phyloP scores from a whole-genome alignment of 108 stramenopile species.

The Cyclotella choctawhatcheeana region DNA sequence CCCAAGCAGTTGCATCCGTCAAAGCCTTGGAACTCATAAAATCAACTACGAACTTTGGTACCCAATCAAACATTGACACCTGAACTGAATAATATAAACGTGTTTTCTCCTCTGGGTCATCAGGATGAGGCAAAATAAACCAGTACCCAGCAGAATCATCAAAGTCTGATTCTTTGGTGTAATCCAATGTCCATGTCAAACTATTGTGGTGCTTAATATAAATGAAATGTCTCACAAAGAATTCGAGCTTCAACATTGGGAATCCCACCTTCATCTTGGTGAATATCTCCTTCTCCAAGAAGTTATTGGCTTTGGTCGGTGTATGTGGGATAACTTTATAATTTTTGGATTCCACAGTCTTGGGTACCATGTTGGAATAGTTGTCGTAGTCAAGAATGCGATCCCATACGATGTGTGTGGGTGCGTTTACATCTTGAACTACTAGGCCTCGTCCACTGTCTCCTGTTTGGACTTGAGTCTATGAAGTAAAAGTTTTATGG shows the following conservation, averaged over 20 bases:
- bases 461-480: constrained; percentile 59
- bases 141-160: constrained; percentile 64
- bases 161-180: constrained; percentile 57
- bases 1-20: constrained; percentile 71
- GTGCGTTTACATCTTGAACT: constrained; percentile 67
- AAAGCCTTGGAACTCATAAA: constrained; percentile 66
- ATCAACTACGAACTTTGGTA: constrained; percentile 61
- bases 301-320: constrained; percentile 48
- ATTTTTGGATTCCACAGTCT: constrained; percentile 56
- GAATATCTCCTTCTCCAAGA: constrained; percentile 52
- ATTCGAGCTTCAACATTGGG: constrained; percentile 59
- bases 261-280: constrained; percentile 64
- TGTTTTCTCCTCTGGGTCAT: constrained; percentile 51
- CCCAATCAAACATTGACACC: constrained; percentile 66
- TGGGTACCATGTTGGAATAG: constrained; percentile 59
- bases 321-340: constrained; percentile 46
- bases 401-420: constrained; percentile 61
- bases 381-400: constrained; percentile 63
- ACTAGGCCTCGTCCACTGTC: constrained; percentile 61
- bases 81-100: constrained; percentile 62
- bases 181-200: constrained; percentile 60
- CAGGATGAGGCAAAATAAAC: constrained; percentile 62
- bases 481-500: not conserved
- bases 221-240: constrained; percentile 57
- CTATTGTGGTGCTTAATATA: constrained; percentile 48